These are phyloP conservation scores for Talaromyces piceae DNA, from an alignment of 2,329 filamentous ascomycete genomes.

Conservation along the genomic window DNA sequence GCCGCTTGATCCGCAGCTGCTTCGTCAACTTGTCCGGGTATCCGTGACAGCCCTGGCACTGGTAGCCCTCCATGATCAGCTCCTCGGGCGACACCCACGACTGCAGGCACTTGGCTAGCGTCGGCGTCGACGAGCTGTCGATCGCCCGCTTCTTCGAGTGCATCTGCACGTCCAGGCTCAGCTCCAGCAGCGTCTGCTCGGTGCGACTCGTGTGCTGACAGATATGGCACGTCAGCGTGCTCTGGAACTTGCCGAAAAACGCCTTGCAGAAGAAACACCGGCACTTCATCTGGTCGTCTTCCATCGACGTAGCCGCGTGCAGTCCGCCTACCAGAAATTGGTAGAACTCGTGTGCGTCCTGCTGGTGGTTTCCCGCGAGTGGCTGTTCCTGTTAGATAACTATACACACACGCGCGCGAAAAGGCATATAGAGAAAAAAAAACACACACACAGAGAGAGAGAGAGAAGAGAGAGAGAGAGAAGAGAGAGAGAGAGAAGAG, in stretches of 20 bases:
- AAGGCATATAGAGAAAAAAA: background rate
- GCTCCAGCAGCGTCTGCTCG: slow-evolving; percentile 82
- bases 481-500: too few relatives aligned
- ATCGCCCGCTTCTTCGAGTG: slow-evolving; percentile 51
- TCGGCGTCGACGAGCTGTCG: slow-evolving; percentile 41
- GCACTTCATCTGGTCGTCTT: slow-evolving; percentile 47
- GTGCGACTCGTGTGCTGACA: slow-evolving; percentile 77
- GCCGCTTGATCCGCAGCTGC: slow-evolving; percentile 71
- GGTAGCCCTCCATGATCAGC: slow-evolving; percentile 67
- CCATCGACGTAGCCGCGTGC: slow-evolving; percentile 48
- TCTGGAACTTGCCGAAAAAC: slow-evolving; percentile 87
- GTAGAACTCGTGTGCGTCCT: slow-evolving; percentile 96
- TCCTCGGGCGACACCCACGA: slow-evolving; percentile 83
- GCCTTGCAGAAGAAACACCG: slow-evolving; percentile 89
- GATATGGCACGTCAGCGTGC: slow-evolving; percentile 81
- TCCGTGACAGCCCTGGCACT: slow-evolving; percentile 70
- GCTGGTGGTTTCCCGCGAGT: slow-evolving; percentile 83
- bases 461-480: too few relatives aligned
- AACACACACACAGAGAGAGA: too few relatives aligned
- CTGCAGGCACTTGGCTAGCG: slow-evolving; percentile 68
- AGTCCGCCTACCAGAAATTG: slow-evolving; percentile 90
- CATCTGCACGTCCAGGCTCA: slow-evolving; percentile 77
- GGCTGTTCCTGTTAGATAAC: slow-evolving; percentile 40
- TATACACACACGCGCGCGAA: too few relatives aligned
- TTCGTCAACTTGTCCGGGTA: slow-evolving; percentile 70